Evolutionary conservation across 2,329 filamentous ascomycete species (phyloP).

Genomic region (Bipolaris victoriae): DNA sequence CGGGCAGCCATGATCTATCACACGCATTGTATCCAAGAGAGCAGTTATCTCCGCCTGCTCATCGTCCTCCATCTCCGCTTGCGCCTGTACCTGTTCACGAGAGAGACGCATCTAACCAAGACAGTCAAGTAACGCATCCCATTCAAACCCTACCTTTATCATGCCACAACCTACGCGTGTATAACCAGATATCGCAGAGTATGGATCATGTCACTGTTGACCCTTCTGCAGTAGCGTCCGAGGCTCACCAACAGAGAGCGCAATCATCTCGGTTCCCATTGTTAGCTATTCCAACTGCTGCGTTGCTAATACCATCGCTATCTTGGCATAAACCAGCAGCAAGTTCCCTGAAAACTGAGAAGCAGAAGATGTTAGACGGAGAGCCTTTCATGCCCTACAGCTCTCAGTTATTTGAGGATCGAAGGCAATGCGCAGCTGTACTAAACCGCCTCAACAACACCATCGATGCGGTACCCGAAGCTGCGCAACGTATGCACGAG

Average conservation of each 20-base stretch:
- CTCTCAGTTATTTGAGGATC: conserved; percentile 77
- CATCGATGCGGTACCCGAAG: conserved; percentile 73
- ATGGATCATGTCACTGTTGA: conserved; percentile 30
- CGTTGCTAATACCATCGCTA: conserved; percentile 26
- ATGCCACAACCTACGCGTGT: not conserved
- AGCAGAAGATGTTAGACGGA: conserved; percentile 86
- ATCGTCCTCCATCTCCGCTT: not conserved
- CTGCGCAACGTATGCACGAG: conserved; percentile 68
- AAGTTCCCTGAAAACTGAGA: conserved; percentile 65
- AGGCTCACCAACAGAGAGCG: conserved; percentile 4
- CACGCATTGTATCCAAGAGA: conserved; percentile 24
- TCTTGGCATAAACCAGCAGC: conserved; percentile 29
- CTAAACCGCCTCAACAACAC: conserved; percentile 83
- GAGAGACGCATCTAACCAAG: conserved; percentile 4
- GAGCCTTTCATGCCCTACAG: conserved; percentile 79
- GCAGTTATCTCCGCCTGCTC: conserved; percentile 7
- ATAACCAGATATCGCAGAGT: conserved; percentile 33
- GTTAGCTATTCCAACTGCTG: conserved; percentile 23
- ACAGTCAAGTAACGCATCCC: conserved; percentile 19
- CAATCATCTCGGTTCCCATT: conserved; percentile 29
- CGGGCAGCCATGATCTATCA: conserved; percentile 36
- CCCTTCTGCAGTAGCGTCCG: conserved; percentile 24
- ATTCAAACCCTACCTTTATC: conserved; percentile 15
- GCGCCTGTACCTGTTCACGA: conserved; percentile 2
- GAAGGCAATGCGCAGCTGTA: conserved; percentile 73